phyloP scores from a whole-genome alignment of 1,284 basidiomycete genomes.

The Vanrija sp. region DNA sequence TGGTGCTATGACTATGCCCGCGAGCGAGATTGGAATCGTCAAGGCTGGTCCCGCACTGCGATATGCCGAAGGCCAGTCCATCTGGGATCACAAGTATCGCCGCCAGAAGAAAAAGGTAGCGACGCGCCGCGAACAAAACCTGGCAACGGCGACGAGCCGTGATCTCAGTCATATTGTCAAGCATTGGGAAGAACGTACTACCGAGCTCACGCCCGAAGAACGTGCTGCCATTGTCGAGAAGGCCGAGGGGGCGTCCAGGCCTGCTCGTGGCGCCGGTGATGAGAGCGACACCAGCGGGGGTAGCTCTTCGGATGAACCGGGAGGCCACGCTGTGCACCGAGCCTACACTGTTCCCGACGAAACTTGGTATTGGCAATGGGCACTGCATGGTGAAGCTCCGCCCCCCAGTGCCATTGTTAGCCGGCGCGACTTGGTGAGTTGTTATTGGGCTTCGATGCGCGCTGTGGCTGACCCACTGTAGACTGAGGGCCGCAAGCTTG shows the following conservation, averaged over 20 bases:
- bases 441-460: neutral
- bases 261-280: too few relatives aligned
- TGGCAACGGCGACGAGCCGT: conserved; percentile 30
- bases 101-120: conserved; percentile 33
- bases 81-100: conserved; percentile 46
- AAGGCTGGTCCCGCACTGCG: conserved; percentile 51
- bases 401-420: conserved; percentile 47
- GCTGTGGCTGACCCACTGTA: conserved; percentile 8
- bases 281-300: too few relatives aligned
- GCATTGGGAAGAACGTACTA: neutral
- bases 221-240: too few relatives aligned
- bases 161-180: conserved; percentile 19
- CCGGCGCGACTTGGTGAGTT: conserved; percentile 45
- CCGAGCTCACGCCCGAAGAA: too few relatives aligned
- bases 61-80: conserved; percentile 46
- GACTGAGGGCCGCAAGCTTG: conserved; percentile 42
- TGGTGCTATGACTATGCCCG: conserved; percentile 60
- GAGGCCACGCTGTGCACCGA: neutral
- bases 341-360: neutral
- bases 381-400: conserved; percentile 46
- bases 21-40: conserved; percentile 56
- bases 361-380: conserved; percentile 45
- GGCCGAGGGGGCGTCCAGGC: too few relatives aligned
- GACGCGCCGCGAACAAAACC: conserved; percentile 39
- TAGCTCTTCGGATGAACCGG: too few relatives aligned